Conservation (phyloP, 2,329 filamentous ascomycete genomes). For the Juglanconis sp. region DNA sequence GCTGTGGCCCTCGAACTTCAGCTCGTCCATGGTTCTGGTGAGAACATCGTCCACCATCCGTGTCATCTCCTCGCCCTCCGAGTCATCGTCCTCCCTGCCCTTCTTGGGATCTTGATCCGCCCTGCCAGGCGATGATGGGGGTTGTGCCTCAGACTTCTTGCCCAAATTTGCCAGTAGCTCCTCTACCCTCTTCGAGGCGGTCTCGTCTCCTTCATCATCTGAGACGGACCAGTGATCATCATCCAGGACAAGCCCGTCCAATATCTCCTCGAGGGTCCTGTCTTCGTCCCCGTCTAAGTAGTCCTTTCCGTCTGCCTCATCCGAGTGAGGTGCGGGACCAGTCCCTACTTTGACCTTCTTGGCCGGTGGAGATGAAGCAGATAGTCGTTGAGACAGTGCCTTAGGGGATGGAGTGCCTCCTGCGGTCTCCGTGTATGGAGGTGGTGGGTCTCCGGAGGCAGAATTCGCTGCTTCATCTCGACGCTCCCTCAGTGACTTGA, state of each 20-base stretch:
- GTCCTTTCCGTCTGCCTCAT: not conserved
- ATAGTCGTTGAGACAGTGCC: not conserved
- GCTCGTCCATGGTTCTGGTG: conserved; percentile 44
- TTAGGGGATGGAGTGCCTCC: not conserved
- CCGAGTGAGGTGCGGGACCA: not conserved
- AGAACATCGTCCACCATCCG: conserved; percentile 43
- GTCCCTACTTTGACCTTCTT: not conserved
- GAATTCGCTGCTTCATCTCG: conserved; percentile 21
- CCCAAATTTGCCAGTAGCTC: conserved; percentile 21
- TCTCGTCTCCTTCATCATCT: conserved; percentile 27
- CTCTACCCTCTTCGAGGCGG: conserved; percentile 16
- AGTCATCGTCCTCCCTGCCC: conserved; percentile 34
- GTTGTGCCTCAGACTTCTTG: conserved; percentile 20
- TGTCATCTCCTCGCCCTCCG: conserved; percentile 49
- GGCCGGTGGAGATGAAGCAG: not conserved
- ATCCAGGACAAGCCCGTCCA: conserved; percentile 39
- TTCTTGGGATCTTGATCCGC: conserved; percentile 3
- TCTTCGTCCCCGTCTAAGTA: conserved; percentile 43
- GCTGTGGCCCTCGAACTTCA: conserved; percentile 30
- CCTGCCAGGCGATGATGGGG: not conserved
- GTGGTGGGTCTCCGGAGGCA: conserved; percentile 4
- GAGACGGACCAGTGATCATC: conserved; percentile 14
- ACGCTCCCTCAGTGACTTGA: conserved; percentile 47
- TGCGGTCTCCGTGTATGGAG: conserved; percentile 9
- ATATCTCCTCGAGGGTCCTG: conserved; percentile 47